Base-by-base conservation (phyloP, 2,329 filamentous ascomycete genomes). In the Ascosphaera pollenicola region DNA sequence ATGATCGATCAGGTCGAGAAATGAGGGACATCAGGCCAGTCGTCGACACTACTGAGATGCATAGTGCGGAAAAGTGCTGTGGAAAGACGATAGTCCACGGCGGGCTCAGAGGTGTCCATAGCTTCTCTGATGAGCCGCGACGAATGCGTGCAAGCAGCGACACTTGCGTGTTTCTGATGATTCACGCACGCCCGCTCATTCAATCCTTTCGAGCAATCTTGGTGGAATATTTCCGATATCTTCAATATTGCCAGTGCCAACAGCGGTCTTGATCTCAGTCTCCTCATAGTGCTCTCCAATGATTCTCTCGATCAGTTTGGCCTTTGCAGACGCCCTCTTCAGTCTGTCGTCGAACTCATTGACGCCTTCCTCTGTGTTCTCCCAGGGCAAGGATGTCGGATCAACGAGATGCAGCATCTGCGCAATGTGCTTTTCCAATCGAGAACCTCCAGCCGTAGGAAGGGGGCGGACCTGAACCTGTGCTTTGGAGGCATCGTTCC, bases 311-410 rank as follows among this genome's bases (percentile, higher is more conserved):
- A 95, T 74, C 36, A 98, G 69, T 58, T 87, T 92, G 1, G 72
- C 70, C 54, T 93, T 94, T 2, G 78, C 78, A 47, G 74, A 70
- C 3, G 84, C 87, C 45, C 81, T 71, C 59, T 85, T 89, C 31
- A 92, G 53, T 10, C 85, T 68, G 54, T 94, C 82, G 50, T 98
- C 89, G 51, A 92, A 85, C 50, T 94, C 85, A 38, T 78, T 78
- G 17, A 98, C 84, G 0, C 78, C 76, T 36, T 92, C 82, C 52
- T 95, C 87, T 3, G 72, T 78, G 53, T 98, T 98, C 42, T 76
- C 68, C 16, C 75, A 85, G 13, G 75, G 75, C 35, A 94, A 59
- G 1, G 75, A 87, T 3, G 74, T 73, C 0, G 77, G 75, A 54
- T 93, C 83, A 2, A 83, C 75, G 11, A 94, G 64, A 17, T 78